A percentile compares a stretch with the other conserved stretches of the same genome.
Evolutionary conservation across 129 eudicot species (phyloP).

Genomic region (Dittrichia graveolens): DNA sequence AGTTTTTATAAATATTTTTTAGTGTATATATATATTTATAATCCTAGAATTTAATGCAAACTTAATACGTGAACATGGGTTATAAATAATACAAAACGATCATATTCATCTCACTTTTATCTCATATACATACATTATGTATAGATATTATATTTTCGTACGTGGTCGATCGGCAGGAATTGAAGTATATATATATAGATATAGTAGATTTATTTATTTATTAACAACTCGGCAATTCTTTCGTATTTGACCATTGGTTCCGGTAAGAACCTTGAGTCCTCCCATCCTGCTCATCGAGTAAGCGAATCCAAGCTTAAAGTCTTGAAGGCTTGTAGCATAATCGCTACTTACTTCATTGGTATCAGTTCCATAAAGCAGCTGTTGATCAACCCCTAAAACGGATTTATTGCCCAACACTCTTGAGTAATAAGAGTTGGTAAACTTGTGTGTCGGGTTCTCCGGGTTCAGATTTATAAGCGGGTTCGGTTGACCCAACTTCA

Average conservation of each 20-base stretch:
- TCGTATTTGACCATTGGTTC: constrained; percentile 67
- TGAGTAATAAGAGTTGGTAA: constrained; percentile 61
- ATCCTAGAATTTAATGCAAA: constrained; percentile 5
- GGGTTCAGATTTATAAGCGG: constrained; percentile 60
- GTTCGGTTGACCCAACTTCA: constrained; percentile 44
- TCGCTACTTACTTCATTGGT: constrained; percentile 48
- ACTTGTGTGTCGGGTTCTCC: constrained; percentile 44
- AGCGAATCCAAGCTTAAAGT: constrained; percentile 56
- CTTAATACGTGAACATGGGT: constrained; percentile 19
- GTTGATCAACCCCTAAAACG: constrained; percentile 72
- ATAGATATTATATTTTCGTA: too few relatives aligned
- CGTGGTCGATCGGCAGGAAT: too few relatives aligned
- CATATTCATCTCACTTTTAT: constrained; percentile 36
- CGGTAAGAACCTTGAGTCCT: constrained; percentile 61
- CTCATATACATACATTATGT: constrained; percentile 12
- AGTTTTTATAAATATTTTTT: not conserved
- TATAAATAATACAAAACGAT: constrained; percentile 42
- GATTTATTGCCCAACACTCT: constrained; percentile 48
- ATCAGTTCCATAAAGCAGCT: constrained; percentile 45
- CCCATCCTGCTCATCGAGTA: constrained; percentile 74
- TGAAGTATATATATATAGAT: not conserved
- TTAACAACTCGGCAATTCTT: constrained; percentile 54
- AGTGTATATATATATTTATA: constrained; percentile 6
- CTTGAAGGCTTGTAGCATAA: constrained; percentile 41
- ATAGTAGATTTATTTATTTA: constrained; percentile 38